Conservation (phyloP, 495 filamentous ascomycete species). For the Penicillium pancosmium region DNA sequence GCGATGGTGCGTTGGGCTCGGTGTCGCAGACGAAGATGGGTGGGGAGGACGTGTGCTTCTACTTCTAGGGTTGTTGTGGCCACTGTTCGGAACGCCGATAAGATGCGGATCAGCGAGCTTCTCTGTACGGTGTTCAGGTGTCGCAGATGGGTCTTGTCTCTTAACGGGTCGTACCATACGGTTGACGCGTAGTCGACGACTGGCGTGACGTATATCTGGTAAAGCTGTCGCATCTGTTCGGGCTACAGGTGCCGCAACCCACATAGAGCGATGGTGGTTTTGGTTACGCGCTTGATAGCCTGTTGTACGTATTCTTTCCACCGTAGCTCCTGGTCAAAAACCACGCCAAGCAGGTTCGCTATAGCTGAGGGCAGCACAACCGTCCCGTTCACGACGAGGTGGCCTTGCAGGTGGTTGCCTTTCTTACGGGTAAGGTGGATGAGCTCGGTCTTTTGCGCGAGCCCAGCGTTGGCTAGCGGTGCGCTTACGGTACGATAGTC, state of each 20-base stretch:
- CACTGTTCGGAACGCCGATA: neutral
- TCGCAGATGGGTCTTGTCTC: neutral
- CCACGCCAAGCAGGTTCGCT: constrained; percentile 28
- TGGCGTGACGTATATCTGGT: constrained; percentile 27
- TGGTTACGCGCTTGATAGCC: constrained; percentile 25
- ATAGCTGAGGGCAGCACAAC: constrained; percentile 16
- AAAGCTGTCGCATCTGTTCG: constrained; percentile 28
- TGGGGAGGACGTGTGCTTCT: neutral
- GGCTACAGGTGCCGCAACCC: constrained; percentile 24
- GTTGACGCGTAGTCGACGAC: neutral
- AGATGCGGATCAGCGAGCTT: neutral
- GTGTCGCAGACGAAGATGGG: neutral
- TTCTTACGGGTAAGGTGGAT: neutral
- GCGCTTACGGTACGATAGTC: too few species aligned
- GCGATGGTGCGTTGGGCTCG: too few species aligned
- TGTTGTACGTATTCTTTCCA: constrained; percentile 30
- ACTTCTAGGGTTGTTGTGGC: neutral
- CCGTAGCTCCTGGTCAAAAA: constrained; percentile 23
- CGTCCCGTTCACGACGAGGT: constrained; percentile 3
- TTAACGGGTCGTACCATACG: neutral
- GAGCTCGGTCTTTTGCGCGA: neutral
- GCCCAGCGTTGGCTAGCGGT: too few species aligned
- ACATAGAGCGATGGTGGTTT: constrained; percentile 19
- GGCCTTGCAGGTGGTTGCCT: neutral
- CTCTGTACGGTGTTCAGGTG: neutral